phyloP scores from a whole-genome alignment of 139 green algal genomes.

The Chlamydomonas incerta region DNA sequence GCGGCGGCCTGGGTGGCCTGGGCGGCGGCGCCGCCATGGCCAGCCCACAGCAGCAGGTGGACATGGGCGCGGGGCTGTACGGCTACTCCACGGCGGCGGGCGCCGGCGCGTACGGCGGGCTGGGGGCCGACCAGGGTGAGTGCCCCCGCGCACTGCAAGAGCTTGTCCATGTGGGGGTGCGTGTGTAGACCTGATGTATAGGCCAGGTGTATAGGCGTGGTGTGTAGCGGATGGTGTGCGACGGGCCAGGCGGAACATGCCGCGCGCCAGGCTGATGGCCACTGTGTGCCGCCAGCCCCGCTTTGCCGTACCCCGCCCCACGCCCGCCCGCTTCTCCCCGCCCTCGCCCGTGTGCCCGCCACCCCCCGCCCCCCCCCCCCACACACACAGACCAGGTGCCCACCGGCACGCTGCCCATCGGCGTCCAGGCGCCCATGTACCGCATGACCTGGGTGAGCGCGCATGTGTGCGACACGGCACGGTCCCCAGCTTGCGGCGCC shows the following conservation, averaged over 20 bases:
- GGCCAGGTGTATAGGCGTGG: no score
- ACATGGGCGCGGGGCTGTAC: not conserved
- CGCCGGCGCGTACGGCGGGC: not conserved
- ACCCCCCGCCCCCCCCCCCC: no score
- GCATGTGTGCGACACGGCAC: no score
- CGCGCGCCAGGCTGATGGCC: no score
- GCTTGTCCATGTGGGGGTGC: no score
- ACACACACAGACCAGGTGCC: conserved; percentile 40
- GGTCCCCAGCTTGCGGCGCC: no score
- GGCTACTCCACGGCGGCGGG: not conserved
- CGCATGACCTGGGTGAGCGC: conserved; percentile 45
- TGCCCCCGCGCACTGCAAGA: no score
- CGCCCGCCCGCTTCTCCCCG: no score
- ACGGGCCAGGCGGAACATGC: not conserved
- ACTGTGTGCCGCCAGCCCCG: no score
- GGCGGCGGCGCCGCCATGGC: not conserved
- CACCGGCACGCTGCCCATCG: conserved; percentile 7
- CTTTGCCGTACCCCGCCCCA: no score
- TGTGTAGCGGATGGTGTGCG: not conserved
- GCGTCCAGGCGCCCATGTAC: conserved; percentile 31
- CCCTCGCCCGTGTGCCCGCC: no score
- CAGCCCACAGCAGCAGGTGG: not conserved
- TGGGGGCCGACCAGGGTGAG: not conserved
- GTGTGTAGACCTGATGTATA: not conserved
- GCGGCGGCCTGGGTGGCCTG: not conserved